Evolutionary conservation across 1,139 yeast species (phyloP), one percentile per base, ranked within the genome.

Genomic region (Hyphopichia buzzinii): DNA sequence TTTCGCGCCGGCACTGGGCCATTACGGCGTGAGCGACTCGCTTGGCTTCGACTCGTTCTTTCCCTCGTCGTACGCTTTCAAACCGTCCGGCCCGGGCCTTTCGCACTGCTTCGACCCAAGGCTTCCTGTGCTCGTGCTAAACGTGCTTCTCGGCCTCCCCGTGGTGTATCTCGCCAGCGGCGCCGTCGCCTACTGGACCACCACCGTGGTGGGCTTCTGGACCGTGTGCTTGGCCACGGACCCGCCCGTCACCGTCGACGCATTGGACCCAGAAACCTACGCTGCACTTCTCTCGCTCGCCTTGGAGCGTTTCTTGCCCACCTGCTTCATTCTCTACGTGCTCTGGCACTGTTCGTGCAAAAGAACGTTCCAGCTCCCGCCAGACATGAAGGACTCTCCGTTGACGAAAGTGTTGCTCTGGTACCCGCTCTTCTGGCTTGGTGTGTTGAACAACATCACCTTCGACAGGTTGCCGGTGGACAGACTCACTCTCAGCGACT

Each of bases 381-480:
- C 37, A 47, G 59, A 35, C 62, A 52, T 14, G 53, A 63, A 36
- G 29, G 39, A 52, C 1, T 66, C 73, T 0, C 62, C 81, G 1
- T 41, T 88, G 15, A 71, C 79, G 34, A 74, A 86, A 37, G 49
- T 79, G 0, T 29, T 83, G 0, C 54, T 82, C 29, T 90, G 95
- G 92, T 84, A 84, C 44, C 84, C 90, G 0, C 68, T 83, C 4
- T 84, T 85, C 51, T 88, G 96, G 95, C 50, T 86, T 2, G 96
- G 97, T 1, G 73, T 86, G 29, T 68, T 89, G 50, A 90, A 90
- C 54, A 89, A 89, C 57, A 74, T 87, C 50, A 88, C 96, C 0
- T 89, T 90, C 60, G 97, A 88, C 50, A 65, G 90, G 42, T 62
- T 92, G 14, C 96, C 97, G 0, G 81, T 90, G 10, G 97, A 92